Percentiles rank a stretch among this genome's conserved stretches.
Conservation (phyloP, 768 basidiomycete species). For the Pleurotus ostreatus region DNA sequence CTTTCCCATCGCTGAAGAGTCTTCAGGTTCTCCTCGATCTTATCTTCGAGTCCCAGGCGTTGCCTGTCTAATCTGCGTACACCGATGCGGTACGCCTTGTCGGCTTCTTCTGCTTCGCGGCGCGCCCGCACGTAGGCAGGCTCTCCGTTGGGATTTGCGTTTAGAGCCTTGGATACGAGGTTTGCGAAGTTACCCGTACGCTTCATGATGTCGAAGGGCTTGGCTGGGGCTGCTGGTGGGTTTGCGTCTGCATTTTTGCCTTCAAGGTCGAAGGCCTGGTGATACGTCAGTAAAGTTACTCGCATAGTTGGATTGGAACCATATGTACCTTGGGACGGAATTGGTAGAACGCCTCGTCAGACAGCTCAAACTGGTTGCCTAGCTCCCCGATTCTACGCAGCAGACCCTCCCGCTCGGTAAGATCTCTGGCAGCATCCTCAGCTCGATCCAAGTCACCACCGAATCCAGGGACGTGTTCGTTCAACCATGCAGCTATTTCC, state of each 20-base stretch:
- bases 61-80: slow-evolving; percentile 83
- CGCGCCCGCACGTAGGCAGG: slow-evolving; percentile 68
- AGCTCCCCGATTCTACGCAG: slow-evolving; percentile 76
- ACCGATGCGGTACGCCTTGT: slow-evolving; percentile 72
- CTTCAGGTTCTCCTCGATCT: slow-evolving; percentile 80
- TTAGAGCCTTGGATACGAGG: slow-evolving; percentile 70
- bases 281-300: not conserved
- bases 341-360: slow-evolving; percentile 80
- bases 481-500: slow-evolving; percentile 84
- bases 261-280: slow-evolving; percentile 58
- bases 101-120: slow-evolving; percentile 77
- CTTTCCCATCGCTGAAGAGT: slow-evolving; percentile 80
- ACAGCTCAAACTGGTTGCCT: slow-evolving; percentile 75
- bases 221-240: slow-evolving; percentile 18
- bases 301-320: not conserved
- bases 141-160: slow-evolving; percentile 45
- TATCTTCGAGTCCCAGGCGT: slow-evolving; percentile 81
- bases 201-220: slow-evolving; percentile 47
- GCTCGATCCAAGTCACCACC: slow-evolving; percentile 75
- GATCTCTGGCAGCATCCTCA: slow-evolving; percentile 64
- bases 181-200: slow-evolving; percentile 66
- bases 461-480: slow-evolving; percentile 72
- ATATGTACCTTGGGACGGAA: slow-evolving; percentile 70
- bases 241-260: slow-evolving; percentile 26
- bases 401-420: slow-evolving; percentile 59